A percentile compares a stretch with the other conserved stretches of the same genome.
These are phyloP conservation scores for Atkinsonella texensis DNA, from an alignment of 2,329 filamentous ascomycete species.

Conservation along the genomic window DNA sequence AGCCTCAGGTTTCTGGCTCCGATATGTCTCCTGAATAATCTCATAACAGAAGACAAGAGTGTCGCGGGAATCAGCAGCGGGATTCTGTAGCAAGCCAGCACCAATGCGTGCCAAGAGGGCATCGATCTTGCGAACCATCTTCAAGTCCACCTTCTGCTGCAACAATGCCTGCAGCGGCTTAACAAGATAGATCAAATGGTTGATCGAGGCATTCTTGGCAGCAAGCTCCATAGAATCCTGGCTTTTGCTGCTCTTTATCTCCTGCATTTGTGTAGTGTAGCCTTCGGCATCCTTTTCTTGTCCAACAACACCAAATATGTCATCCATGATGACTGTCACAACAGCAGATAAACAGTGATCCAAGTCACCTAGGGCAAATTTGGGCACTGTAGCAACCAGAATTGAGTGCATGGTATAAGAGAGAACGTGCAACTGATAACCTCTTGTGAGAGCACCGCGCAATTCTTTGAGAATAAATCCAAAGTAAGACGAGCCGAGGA, in stretches of 20 bases:
- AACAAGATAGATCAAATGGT: constrained; percentile 61
- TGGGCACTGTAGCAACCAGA: constrained; percentile 60
- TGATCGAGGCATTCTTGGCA: constrained; percentile 68
- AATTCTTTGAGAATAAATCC: constrained; percentile 91
- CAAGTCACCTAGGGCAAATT: constrained; percentile 68
- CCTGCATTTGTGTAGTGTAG: constrained; percentile 91
- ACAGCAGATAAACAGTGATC: constrained; percentile 77
- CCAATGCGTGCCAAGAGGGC: constrained; percentile 75
- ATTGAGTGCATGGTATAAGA: constrained; percentile 94
- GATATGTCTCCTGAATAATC: constrained; percentile 78
- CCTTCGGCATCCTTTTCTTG: constrained; percentile 96
- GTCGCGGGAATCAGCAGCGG: constrained; percentile 64
- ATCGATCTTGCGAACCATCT: constrained; percentile 80
- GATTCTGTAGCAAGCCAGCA: constrained; percentile 71
- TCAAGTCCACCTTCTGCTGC: constrained; percentile 71
- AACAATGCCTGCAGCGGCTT: constrained; percentile 68
- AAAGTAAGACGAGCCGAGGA: constrained; percentile 74
- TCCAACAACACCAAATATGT: constrained; percentile 84
- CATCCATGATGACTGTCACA: constrained; percentile 84
- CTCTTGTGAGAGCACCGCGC: constrained; percentile 66
- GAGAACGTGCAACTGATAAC: constrained; percentile 88
- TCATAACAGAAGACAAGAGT: constrained; percentile 93
- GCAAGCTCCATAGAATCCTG: constrained; percentile 95
- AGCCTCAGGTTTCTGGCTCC: constrained; percentile 39
- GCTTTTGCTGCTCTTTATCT: constrained; percentile 96